Conservation (phyloP, 768 basidiomycete species). For the Daedaleopsis sinensis region DNA sequence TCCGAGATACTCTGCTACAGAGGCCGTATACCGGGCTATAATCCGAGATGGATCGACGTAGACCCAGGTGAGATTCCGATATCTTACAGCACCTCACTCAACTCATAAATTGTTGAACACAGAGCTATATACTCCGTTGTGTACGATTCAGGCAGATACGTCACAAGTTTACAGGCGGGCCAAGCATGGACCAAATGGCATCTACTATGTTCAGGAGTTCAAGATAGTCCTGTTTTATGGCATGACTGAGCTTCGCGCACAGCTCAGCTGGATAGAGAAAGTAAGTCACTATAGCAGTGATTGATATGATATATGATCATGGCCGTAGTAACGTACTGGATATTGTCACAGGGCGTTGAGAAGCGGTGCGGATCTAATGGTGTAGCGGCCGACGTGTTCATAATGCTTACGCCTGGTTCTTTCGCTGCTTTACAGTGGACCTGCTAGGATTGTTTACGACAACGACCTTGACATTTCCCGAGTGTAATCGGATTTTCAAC, state of each 20-base stretch:
- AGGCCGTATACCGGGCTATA: conserved; percentile 27
- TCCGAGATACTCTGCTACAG: conserved; percentile 35
- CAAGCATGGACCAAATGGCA: not conserved
- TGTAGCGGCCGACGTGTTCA: too few species aligned
- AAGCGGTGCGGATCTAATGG: conserved; percentile 8
- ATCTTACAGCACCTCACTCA: not conserved
- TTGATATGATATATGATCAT: not conserved
- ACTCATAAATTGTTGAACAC: too few species aligned
- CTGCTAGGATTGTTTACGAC: conserved; percentile 17
- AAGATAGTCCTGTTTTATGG: conserved; percentile 48
- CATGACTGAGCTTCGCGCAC: conserved; percentile 47
- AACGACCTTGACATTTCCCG: conserved; percentile 4
- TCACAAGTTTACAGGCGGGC: conserved; percentile 24
- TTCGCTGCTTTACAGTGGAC: conserved; percentile 9
- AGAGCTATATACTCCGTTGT: conserved; percentile 39
- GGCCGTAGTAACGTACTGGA: not conserved
- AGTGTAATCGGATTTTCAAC: too few species aligned
- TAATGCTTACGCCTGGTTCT: too few species aligned
- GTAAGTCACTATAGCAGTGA: conserved; percentile 4
- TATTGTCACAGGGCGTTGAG: conserved; percentile 14
- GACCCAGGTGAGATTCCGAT: conserved; percentile 31
- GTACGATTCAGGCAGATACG: conserved; percentile 37
- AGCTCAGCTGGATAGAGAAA: conserved; percentile 47
- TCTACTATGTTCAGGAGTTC: conserved; percentile 37
- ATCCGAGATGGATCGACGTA: conserved; percentile 38